Base-by-base conservation (phyloP, 768 basidiomycete genomes). In the Auricularia heimuer region DNA sequence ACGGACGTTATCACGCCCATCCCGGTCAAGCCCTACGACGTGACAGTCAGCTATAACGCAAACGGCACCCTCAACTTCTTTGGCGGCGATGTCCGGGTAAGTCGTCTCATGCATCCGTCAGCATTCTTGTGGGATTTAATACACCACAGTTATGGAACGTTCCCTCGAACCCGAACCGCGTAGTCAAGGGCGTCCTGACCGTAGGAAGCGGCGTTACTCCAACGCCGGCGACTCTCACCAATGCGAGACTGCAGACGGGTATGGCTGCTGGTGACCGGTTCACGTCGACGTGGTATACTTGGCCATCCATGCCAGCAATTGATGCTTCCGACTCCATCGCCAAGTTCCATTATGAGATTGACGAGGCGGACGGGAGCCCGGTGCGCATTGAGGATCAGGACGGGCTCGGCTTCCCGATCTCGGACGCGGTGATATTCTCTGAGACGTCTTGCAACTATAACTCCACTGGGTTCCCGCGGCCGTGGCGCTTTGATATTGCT, bases 1-100 rank as follows among this genome's bases (percentile, higher is more conserved):
- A 80, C 80, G 35, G 77, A 80, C 12, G 75, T 79, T 65, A 78
- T 63, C 81, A 70, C 71, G 62, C 76, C 54, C n/a, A n/a, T 54
- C 54, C 18, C 54, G 11, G 54, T 54, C 54, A 54, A 54, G 54
- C 54, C 54, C 29, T 29, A 29, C 3, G 29, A 54, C 1, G 54
- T 54, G 11, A 7, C 10, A 11, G 11, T 54, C 29, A 29, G 18
- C n/a, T 29, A 54, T 18, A n/a, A 29, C n/a, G 54, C n/a, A 7
- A 29, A 54, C 4, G 54, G 54, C 11, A n/a, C 18, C n/a, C 29
- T 54, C 18, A 29, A n/a, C n/a, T 54, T 54, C 6, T 7, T n/a
- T 18, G 54, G 54, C n/a, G 39, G 39, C 12, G 54, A 54, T 7
- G 11, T 54, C 29, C 8, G 54, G 18, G 54, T 54, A 29, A 8